phyloP scores from a whole-genome alignment of 108 stramenopile species.

The Licmophora abbreviata region DNA sequence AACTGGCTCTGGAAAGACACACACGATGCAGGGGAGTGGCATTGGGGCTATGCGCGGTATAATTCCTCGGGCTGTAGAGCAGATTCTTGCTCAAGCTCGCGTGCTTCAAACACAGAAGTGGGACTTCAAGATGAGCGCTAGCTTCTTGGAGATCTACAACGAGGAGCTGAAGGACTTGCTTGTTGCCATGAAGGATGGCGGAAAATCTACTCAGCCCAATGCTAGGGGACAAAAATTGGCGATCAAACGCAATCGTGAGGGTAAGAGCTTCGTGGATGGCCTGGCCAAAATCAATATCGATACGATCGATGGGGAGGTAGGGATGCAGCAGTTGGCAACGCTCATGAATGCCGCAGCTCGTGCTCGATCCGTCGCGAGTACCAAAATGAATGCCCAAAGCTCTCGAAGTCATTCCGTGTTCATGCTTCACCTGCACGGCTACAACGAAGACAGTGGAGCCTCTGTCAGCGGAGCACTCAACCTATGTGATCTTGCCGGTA shows the following conservation, averaged over 20 bases:
- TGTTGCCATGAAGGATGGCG: constrained; percentile 33
- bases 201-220: constrained; percentile 21
- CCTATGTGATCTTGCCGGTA: constrained; percentile 97
- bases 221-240: constrained; percentile 41
- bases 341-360: constrained; percentile 83
- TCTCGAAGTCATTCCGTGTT: constrained; percentile 98
- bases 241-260: constrained; percentile 68
- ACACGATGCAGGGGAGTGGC: constrained; percentile 96
- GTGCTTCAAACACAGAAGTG: constrained; percentile 85
- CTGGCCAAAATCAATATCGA: constrained; percentile 80
- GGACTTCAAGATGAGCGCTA: constrained; percentile 87
- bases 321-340: constrained; percentile 75
- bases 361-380: constrained; percentile 91
- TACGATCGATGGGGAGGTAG: constrained; percentile 41
- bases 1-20: constrained; percentile 84
- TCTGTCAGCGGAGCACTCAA: constrained; percentile 90
- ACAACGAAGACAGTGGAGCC: constrained; percentile 82
- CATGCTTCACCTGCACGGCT: constrained; percentile 92
- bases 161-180: constrained; percentile 95
- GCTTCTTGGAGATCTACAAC: constrained; percentile 99
- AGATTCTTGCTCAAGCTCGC: constrained; percentile 82
- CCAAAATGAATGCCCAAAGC: constrained; percentile 96
- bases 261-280: constrained; percentile 86
- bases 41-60: constrained; percentile 85
- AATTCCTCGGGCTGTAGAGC: constrained; percentile 90